phyloP scores from a whole-genome alignment of 441 rosid genomes.

The Adansonia gregorii region DNA sequence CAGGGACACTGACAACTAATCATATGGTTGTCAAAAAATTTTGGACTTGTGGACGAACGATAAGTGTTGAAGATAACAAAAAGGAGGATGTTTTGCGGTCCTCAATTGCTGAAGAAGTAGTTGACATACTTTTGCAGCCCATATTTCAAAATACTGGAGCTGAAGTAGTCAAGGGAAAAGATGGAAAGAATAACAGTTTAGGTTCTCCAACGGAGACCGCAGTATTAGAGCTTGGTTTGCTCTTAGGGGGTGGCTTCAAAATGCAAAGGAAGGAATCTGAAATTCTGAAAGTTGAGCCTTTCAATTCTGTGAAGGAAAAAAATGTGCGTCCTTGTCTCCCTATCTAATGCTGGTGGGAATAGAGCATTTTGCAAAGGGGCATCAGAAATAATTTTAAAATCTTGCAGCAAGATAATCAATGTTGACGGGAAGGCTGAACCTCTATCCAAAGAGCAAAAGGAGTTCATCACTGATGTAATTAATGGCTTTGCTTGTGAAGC shows the following conservation, averaged over 20 bases:
- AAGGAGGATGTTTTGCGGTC: slow-evolving; percentile 36
- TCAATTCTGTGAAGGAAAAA: slow-evolving; percentile 68
- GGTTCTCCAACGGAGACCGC: slow-evolving; percentile 78
- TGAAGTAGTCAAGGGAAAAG: slow-evolving; percentile 58
- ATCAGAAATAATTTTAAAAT: slow-evolving; percentile 47
- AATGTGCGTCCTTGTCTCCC: slow-evolving; percentile 65
- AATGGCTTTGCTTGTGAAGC: slow-evolving; percentile 49
- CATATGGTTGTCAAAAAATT: slow-evolving; percentile 48
- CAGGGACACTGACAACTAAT: slow-evolving; percentile 58
- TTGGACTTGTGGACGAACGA: slow-evolving; percentile 50
- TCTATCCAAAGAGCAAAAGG: slow-evolving; percentile 41
- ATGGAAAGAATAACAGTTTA: slow-evolving; percentile 51
- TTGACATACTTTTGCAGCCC: slow-evolving; percentile 51
- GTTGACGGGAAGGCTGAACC: slow-evolving; percentile 42
- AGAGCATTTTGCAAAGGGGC: slow-evolving; percentile 43
- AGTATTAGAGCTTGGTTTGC: slow-evolving; percentile 64
- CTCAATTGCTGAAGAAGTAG: slow-evolving; percentile 37
- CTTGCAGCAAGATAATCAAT: slow-evolving; percentile 47
- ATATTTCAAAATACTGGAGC: slow-evolving; percentile 65
- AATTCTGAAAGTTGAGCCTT: slow-evolving; percentile 29
- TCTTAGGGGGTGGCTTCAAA: slow-evolving; percentile 54
- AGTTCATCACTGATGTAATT: slow-evolving; percentile 35
- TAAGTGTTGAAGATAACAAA: slow-evolving; percentile 27
- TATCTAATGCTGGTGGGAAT: slow-evolving; percentile 18
- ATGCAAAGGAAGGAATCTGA: slow-evolving; percentile 40